A percentile compares a stretch with the other conserved stretches of the same genome.
Conservation (phyloP, 2,329 filamentous ascomycete species). For the Amylocarpus encephaloides region DNA sequence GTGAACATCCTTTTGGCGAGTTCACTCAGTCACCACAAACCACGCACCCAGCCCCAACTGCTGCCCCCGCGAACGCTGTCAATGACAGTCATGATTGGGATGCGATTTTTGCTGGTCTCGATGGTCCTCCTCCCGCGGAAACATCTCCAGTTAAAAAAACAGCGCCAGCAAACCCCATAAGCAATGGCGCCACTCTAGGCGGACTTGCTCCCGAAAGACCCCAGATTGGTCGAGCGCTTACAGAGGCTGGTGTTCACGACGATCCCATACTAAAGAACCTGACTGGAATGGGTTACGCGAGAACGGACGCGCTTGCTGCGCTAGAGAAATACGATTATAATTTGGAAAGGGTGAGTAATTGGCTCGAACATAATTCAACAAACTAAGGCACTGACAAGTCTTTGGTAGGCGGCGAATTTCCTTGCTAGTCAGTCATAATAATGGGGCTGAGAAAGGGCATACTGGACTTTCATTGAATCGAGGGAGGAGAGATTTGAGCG, state of each 20-base stretch:
- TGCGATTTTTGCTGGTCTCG: slow-evolving; percentile 79
- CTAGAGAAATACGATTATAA: slow-evolving; percentile 96
- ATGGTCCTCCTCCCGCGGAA: slow-evolving; percentile 40
- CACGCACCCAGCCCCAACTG: slow-evolving; percentile 24
- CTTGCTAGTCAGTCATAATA: slow-evolving; percentile 30
- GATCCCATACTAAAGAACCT: slow-evolving; percentile 87
- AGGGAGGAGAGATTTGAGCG: neutral
- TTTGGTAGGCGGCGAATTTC: slow-evolving; percentile 31
- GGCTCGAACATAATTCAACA: neutral
- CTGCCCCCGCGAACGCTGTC: slow-evolving; percentile 34
- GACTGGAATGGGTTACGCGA: slow-evolving; percentile 80
- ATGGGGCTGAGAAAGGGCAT: neutral
- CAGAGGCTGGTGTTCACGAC: slow-evolving; percentile 72
- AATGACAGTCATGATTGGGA: slow-evolving; percentile 78
- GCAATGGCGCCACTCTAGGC: slow-evolving; percentile 16
- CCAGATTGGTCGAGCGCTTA: slow-evolving; percentile 60
- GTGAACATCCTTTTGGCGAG: slow-evolving; percentile 30
- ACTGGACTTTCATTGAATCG: neutral
- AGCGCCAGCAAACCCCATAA: slow-evolving; percentile 15
- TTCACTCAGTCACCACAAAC: slow-evolving; percentile 44
- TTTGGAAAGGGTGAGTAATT: slow-evolving; percentile 71
- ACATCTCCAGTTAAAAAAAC: slow-evolving; percentile 9
- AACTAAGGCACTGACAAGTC: slow-evolving; percentile 5
- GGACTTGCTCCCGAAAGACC: slow-evolving; percentile 29
- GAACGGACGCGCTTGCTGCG: slow-evolving; percentile 67